Base-by-base conservation (phyloP, 2,329 filamentous ascomycete genomes). In the Aotearoamyces nothofagi region DNA sequence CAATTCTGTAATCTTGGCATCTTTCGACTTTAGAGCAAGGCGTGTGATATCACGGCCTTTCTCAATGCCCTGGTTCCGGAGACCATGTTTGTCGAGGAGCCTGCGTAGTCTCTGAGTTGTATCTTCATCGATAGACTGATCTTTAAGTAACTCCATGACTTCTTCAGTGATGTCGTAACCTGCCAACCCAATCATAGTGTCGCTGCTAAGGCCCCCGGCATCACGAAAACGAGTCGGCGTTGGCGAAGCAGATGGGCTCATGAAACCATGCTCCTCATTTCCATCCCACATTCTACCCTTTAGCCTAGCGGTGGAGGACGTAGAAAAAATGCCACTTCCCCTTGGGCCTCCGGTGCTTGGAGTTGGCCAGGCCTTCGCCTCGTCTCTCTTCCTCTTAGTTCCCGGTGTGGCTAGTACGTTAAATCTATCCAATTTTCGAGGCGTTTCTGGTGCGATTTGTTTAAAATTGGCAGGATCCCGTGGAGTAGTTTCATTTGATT, bases 21-120 rank as follows among this genome's bases (percentile, higher is more conserved):
- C 75, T 38, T 73, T 74, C 4, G 61, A 59, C 44, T 69, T 72
- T 17, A 81, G 44, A 4, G 63, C 66, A 6, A 66, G 49, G n/a
- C 79, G 56, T 3, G 67, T 63, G 5, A 76, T 65, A 34, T 87
- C 78, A 3, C 78, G 58, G 1, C 77, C 76, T 36, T 64, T 64
- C 22, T 60, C 58, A 12, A 79, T 58, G 0, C 78, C 79, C 41
- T 65, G 67, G 0, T 63, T 60, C 29, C 60, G 63, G 29, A 72
- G 52, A 10, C 68, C 64, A 38, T 79, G 61, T 24, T 54, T 63
- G 19, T 61, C 57, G 17, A 81, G 54, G 5, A 67, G 40, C 14
- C 39, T 34, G 1, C 50, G 47, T 2, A 77, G 47, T 13, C 45
- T 50, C 2, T 39, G 33, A 4, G 56, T 48, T 1, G 56, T 51